Conservation (phyloP, 2,329 filamentous ascomycete genomes). For the Ophiobolus disseminans region DNA sequence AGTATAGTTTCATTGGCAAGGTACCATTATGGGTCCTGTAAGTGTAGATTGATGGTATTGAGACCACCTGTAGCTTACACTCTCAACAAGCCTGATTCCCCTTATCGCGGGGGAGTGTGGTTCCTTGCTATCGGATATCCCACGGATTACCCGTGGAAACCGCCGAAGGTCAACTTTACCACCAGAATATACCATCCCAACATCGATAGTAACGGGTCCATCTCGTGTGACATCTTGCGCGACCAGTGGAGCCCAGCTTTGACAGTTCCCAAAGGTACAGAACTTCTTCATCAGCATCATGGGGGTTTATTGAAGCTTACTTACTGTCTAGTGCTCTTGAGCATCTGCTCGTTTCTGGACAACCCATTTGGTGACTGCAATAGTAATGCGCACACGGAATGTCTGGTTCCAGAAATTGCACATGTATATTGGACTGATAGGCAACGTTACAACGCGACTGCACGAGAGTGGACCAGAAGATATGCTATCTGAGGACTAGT, state of each 20-base stretch:
- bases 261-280: background rate
- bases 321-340: background rate
- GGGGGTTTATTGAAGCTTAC: background rate
- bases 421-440: background rate
- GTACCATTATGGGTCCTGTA: background rate
- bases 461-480: background rate
- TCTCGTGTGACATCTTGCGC: background rate
- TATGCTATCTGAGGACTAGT: no score
- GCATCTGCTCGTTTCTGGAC: background rate
- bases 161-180: background rate
- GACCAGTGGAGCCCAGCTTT: background rate
- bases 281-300: background rate
- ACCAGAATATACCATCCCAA: background rate
- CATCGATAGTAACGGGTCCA: background rate
- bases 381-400: background rate
- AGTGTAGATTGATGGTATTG: background rate
- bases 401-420: background rate
- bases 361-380: background rate
- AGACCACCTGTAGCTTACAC: background rate
- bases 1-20: background rate
- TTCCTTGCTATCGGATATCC: background rate
- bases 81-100: background rate
- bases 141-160: background rate
- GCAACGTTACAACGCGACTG: background rate
- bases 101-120: background rate